Evolutionary conservation across 176 grass and related monocot species (phyloP), one percentile per base, ranked within the genome.

Genomic region (Elaeis guineensis): DNA sequence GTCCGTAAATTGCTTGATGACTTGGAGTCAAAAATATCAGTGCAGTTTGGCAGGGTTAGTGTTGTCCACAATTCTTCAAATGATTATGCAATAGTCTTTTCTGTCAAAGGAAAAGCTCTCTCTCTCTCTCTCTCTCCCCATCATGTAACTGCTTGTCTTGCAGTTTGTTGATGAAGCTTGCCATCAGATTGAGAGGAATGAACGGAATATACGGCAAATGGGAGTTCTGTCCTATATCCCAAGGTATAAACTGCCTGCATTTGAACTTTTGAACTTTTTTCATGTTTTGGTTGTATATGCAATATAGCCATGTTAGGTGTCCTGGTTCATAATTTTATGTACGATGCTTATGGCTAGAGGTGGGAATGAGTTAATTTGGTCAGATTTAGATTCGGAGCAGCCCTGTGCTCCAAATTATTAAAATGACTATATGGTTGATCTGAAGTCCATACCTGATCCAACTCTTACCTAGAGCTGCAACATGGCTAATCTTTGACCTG

Each of bases 141-240:
- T 44, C 35, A 44, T 44, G 35, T 44, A 12, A 61, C 44, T 57
- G 55, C 23, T 17, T 29, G 9, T 32, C 61, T 25, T 82, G 26
- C 80, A 98, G 93, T 98, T 92, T 83, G 86, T 92, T 59, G 93
- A 98, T 78, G 93, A 98, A 72, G 81, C 84, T 5, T 98, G 93
- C 70, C 81, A 92, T 85, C 87, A 98, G 65, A 92, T 92, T 58
- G 93, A 98, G 68, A 86, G 87, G 11, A 87, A 91, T 51, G 92
- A 92, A 73, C 89, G 87, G 57, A 98, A 90, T 80, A 54, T 80
- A 3, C 88, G 88, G 48, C 87, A 84, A 59, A 75, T 81, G 2
- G 87, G 78, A 73, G 83, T 92, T 78, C 64, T 98, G 54, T 75
- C 81, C 25, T 98, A 89, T 67, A 98, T 98, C 64, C 77, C 93